Base-by-base conservation (phyloP, 306 rosid species). In the Dryas alaskensis region DNA sequence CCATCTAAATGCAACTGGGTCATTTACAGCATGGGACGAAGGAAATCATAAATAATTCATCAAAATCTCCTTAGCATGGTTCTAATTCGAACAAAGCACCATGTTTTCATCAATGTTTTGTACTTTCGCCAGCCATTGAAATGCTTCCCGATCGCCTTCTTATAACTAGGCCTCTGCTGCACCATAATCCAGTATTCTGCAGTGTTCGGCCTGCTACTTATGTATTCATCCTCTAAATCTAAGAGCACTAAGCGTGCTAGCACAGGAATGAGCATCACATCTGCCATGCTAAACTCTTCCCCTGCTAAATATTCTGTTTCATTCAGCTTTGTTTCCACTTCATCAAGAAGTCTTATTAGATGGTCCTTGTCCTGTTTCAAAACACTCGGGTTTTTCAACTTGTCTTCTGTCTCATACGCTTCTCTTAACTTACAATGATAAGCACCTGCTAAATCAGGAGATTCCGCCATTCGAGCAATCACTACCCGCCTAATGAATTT, bases 141-240 rank as follows among this genome's bases (percentile, higher is more conserved):
- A 73, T 87, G 65, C 81, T 80, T 94, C 65, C 90, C 97, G 79
- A 92, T 88, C 80, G 88, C 97, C 78, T 84, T 92, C 85, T 73
- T 92, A 71, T 94, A 92, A 82, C 99, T 92, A 69, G 90, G 96
- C 78, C 99, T 92, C 83, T 89, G 90, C 88, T 86, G 90, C 84
- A 94, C 85, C 82, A 81, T 67, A 77, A 86, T 58, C 99, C 99
- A 94, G 83, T 94, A 94, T 80, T 88, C 93, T 8, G 88, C 85
- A 73, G 81, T 83, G 71, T 84, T 94, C 7, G 92, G 96, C 75
- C 95, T 84, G 70, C 59, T 55, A 40, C 79, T 77, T 75, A 92
- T 83, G 73, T 88, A 89, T 79, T 91, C 92, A 2, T 85, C 81
- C 73, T 84, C 86, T 76, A 91, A 81, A 57, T 87, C 71, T 87